Evolutionary conservation across 2,329 filamentous ascomycete species (phyloP).

Genomic region (Trichoderma koningii): DNA sequence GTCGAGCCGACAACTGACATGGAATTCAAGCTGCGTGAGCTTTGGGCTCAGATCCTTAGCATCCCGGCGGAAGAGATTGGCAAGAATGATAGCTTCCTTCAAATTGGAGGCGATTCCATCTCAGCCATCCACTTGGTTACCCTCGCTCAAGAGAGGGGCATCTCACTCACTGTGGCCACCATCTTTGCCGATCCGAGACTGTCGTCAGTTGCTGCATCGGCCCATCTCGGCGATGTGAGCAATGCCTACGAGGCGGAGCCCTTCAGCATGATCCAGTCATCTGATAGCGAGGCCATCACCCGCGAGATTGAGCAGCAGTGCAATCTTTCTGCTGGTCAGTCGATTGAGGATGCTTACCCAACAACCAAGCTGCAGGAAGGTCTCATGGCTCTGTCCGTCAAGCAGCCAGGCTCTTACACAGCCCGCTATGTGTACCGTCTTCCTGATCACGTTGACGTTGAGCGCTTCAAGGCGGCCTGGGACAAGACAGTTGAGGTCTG

Average conservation of each 20-base stretch:
- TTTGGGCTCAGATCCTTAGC: conserved; percentile 40
- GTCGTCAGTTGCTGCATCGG: conserved; percentile 9
- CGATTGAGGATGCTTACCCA: conserved; percentile 26
- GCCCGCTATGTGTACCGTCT: conserved; percentile 21
- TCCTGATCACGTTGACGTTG: conserved; percentile 13
- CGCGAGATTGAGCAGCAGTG: conserved; percentile 22
- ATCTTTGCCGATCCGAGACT: conserved; percentile 20
- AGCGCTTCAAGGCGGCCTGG: conserved; percentile 17
- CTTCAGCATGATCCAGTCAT: conserved; percentile 7
- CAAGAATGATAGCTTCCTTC: conserved; percentile 29
- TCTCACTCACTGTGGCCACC: conserved; percentile 8
- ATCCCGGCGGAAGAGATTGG: conserved; percentile 35
- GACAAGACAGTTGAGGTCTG: conserved; percentile 17
- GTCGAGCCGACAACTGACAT: conserved; percentile 29
- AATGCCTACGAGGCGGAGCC: conserved; percentile 7
- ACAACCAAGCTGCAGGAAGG: conserved; percentile 17
- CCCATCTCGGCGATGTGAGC: neutral
- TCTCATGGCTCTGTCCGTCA: conserved; percentile 19
- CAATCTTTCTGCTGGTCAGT: conserved; percentile 1
- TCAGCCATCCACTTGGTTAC: conserved; percentile 48
- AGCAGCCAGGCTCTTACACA: conserved; percentile 25
- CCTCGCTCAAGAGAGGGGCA: conserved; percentile 36
- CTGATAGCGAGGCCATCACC: neutral
- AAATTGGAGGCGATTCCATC: conserved; percentile 47
- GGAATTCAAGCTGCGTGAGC: conserved; percentile 28